These are phyloP conservation scores for Rhizopus microsporus DNA, from an alignment of 371 early-diverging fungal species.

Conservation along the genomic window DNA sequence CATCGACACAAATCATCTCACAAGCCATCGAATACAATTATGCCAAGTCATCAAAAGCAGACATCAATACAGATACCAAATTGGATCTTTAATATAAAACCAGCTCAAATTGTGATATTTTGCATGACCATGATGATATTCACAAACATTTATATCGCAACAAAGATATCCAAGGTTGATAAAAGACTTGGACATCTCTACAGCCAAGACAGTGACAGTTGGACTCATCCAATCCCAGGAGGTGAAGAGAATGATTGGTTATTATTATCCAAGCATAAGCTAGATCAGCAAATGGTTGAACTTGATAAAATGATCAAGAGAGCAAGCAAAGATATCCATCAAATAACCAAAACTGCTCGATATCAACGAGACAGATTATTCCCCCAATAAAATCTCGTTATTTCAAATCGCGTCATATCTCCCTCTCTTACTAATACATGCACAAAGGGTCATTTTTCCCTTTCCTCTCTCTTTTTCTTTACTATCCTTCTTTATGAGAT, in stretches of 20 bases:
- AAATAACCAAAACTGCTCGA: conserved; percentile 35
- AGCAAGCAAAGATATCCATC: conserved; percentile 38
- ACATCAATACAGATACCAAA: conserved; percentile 7
- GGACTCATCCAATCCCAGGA: not conserved
- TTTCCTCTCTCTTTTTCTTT: not conserved
- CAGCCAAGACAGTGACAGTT: not conserved
- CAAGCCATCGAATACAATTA: not conserved
- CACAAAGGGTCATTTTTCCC: not conserved
- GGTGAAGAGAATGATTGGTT: not conserved
- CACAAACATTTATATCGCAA: conserved; percentile 40
- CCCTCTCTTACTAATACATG: not conserved
- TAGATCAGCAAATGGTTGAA: conserved; percentile 29
- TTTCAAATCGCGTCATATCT: conserved; percentile 2
- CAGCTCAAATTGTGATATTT: conserved; percentile 33
- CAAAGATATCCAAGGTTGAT: conserved; percentile 42
- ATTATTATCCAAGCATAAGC: not conserved
- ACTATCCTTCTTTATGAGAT: not conserved
- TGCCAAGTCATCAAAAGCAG: not conserved
- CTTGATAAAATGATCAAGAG: conserved; percentile 43
- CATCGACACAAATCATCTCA: conserved; percentile 2
- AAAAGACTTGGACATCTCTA: conserved; percentile 22
- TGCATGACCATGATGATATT: conserved; percentile 39
- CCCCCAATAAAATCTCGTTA: not conserved
- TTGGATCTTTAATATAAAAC: not conserved
- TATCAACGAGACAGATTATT: conserved; percentile 19